Evolutionary conservation across 2,329 filamentous ascomycete genomes (phyloP), one percentile per base, ranked within the genome.

Genomic region (Blumeria graminis): DNA sequence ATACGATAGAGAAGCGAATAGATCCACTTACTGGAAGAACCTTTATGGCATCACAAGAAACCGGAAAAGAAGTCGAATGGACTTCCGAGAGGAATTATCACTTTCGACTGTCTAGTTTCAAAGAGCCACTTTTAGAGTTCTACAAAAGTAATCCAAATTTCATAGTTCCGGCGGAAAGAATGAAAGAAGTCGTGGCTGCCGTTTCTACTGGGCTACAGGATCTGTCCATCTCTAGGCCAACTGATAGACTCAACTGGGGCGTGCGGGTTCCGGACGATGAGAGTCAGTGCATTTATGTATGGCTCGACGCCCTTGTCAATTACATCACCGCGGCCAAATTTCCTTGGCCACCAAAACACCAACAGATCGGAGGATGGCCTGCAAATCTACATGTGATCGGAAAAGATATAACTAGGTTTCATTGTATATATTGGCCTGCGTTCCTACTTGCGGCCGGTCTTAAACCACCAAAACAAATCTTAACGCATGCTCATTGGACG

Each of bases 391-490:
- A 98, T 50, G 80, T 98, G 32, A 82, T 98, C 56, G 92, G 92
- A 53, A 98, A 98, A 69, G 92, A 98, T 67, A 98, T 98, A 61
- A 74, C 94, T 57, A 83, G 88, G 16, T 98, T 98, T 69, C 93
- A 98, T 67, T 90, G 86, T 68, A 82, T 98, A 52, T 98, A 98
- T 72, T 98, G 93, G 92, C 92, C 92, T 0, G 92, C 92, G 3
- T 84, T 98, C 62, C 79, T 98, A 14, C 83, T 98, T 76, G 90
- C 92, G 1, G 72, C 95, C 13, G 81, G 82, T 55, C 73, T 96
- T 4, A 83, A 86, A 1, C 72, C 85, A 0, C 87, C 92, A 0
- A 82, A 81, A 64, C 80, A 81, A 60, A 77, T 98, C 35, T 72
- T 98, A 1, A 86, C 86, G 55, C 92, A 98, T 66, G 88, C 83